These are phyloP conservation scores for Leccinum solheimii DNA, from an alignment of 1,284 basidiomycete genomes.

Conservation along the genomic window DNA sequence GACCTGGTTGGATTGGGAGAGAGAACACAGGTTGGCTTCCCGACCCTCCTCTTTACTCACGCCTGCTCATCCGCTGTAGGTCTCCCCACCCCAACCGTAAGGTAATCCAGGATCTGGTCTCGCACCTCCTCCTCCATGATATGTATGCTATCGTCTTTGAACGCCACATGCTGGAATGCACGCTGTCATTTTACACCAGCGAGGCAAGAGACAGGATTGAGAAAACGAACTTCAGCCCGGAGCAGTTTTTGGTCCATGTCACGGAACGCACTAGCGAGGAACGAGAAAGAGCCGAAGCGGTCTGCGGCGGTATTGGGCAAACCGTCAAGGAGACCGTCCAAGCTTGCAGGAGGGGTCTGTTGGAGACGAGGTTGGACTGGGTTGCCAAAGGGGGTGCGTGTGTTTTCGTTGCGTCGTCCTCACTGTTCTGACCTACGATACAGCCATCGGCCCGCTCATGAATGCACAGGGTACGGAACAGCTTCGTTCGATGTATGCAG, in stretches of 20 bases:
- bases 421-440: neutral
- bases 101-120: conserved; percentile 49
- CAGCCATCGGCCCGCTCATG: conserved; percentile 64
- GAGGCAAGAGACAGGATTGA: conserved; percentile 48
- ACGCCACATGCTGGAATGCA: conserved; percentile 48
- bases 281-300: conserved; percentile 47
- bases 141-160: conserved; percentile 59
- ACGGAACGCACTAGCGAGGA: conserved; percentile 56
- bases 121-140: conserved; percentile 53
- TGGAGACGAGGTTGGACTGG: conserved; percentile 56
- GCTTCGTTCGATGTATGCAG: conserved; percentile 60
- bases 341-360: conserved; percentile 52
- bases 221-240: conserved; percentile 45
- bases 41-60: neutral
- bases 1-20: conserved; percentile 59
- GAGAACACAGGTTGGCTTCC: conserved; percentile 43
- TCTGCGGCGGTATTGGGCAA: conserved; percentile 45
- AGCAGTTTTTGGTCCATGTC: conserved; percentile 56
- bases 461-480: conserved; percentile 47
- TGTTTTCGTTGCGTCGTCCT: neutral
- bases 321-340: conserved; percentile 49
- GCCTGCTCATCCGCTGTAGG: conserved; percentile 22
- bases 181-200: conserved; percentile 50
- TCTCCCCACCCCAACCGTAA: conserved; percentile 35
- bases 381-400: conserved; percentile 55